phyloP scores from a whole-genome alignment of 768 basidiomycete genomes.

The Lentinus brumalis region DNA sequence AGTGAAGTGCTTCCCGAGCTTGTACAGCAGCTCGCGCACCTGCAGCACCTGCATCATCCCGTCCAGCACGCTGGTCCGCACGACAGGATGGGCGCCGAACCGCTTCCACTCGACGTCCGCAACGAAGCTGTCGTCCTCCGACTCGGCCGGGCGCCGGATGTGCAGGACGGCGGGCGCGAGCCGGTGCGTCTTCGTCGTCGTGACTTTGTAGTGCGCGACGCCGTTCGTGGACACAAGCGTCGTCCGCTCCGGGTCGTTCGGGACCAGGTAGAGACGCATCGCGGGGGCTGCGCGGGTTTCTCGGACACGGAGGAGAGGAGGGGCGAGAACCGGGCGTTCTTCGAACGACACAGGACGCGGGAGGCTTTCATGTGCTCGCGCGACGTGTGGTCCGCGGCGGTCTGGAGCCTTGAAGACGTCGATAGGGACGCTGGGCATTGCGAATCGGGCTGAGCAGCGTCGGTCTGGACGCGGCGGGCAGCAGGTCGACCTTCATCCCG shows the following conservation, averaged over 20 bases:
- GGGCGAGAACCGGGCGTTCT: no score
- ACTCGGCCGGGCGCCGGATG: slow-evolving; percentile 44
- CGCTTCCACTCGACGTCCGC: slow-evolving; percentile 53
- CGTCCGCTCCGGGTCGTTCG: slow-evolving; percentile 52
- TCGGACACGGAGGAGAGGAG: no score
- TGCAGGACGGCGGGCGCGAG: slow-evolving; percentile 37
- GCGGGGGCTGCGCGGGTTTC: background rate
- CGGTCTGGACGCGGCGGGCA: no score
- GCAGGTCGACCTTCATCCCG: no score
- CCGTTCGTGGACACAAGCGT: slow-evolving; percentile 53
- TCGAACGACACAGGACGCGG: no score
- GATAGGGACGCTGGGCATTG: no score
- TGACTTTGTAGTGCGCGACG: slow-evolving; percentile 50
- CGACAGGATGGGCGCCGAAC: slow-evolving; percentile 41
- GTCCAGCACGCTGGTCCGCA: slow-evolving; percentile 42
- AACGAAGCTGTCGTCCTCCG: slow-evolving; percentile 42
- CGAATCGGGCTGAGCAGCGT: no score
- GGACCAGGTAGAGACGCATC: slow-evolving; percentile 57
- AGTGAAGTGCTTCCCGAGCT: slow-evolving; percentile 40
- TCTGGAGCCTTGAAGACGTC: no score
- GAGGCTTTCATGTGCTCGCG: no score
- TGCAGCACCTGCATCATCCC: slow-evolving; percentile 30
- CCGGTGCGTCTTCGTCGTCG: slow-evolving; percentile 37
- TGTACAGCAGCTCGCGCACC: slow-evolving; percentile 46
- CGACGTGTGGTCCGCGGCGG: no score